Conservation (phyloP, 2,329 filamentous ascomycete genomes). For the Venturia effusa region DNA sequence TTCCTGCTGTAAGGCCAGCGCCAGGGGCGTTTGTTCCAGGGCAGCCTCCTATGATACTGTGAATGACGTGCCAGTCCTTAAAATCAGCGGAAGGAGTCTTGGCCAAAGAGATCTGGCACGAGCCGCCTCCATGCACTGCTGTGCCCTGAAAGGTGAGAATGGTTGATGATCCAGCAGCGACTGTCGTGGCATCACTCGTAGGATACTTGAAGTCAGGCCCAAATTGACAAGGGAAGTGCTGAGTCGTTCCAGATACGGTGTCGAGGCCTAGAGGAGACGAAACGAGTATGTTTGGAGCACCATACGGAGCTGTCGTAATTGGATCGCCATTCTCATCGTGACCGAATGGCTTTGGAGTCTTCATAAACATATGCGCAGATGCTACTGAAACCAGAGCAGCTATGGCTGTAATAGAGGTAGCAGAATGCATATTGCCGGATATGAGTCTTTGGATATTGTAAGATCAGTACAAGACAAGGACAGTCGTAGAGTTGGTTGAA, state of each 20-base stretch:
- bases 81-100: constrained; percentile 53
- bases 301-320: neutral
- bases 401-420: neutral
- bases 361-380: constrained; percentile 1
- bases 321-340: neutral
- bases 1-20: neutral
- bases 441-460: neutral
- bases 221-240: constrained; percentile 1
- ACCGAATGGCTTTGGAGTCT: constrained; percentile 2
- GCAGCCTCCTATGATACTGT: constrained; percentile 78
- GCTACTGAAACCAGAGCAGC: neutral
- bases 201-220: neutral
- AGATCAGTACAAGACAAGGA: neutral
- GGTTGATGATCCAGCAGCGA: neutral
- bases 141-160: constrained; percentile 15
- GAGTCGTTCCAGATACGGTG: neutral
- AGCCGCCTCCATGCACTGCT: constrained; percentile 80
- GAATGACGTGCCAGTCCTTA: constrained; percentile 76
- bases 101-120: constrained; percentile 76
- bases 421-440: neutral
- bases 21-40: constrained; percentile 37
- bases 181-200: neutral
- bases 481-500: neutral
- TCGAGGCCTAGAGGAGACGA: neutral
- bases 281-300: neutral